These are phyloP conservation scores for Pyrus bretschneideri DNA, from an alignment of 306 rosid genomes.

Conservation along the genomic window DNA sequence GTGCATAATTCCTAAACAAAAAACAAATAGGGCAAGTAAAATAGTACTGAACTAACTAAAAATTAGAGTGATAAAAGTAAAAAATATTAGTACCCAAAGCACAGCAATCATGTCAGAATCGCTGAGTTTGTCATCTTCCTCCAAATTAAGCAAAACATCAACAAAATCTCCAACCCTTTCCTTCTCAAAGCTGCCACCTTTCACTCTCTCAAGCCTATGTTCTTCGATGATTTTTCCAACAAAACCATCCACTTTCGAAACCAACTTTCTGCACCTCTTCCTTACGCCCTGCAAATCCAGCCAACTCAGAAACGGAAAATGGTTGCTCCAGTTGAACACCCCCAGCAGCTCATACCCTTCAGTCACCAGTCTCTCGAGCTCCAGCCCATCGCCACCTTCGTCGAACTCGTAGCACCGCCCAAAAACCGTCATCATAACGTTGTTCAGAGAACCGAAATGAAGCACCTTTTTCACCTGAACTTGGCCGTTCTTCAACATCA, in stretches of 20 bases:
- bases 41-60: not conserved
- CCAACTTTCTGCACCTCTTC: conserved; percentile 20
- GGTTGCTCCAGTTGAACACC: conserved; percentile 29
- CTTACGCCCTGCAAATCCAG: conserved; percentile 36
- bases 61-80: not conserved
- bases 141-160: conserved; percentile 33
- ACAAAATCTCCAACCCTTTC: conserved; percentile 23
- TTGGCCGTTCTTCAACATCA: not conserved
- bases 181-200: not conserved
- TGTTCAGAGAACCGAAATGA: conserved; percentile 31
- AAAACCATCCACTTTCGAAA: conserved; percentile 17
- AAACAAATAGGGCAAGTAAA: not conserved
- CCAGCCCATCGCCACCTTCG: not conserved
- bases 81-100: conserved; percentile 26
- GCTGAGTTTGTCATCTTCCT: conserved; percentile 16
- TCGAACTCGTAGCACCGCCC: conserved; percentile 20
- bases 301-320: conserved; percentile 32
- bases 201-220: conserved; percentile 14
- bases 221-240: conserved; percentile 33
- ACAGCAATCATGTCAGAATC: conserved; percentile 40
- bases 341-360: conserved; percentile 44
- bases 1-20: not conserved
- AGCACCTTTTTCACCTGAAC: conserved; percentile 18
- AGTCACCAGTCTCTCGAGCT: conserved; percentile 25
- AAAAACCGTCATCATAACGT: conserved; percentile 31